phyloP scores from a whole-genome alignment of 176 grass and related monocot genomes.

The Raddia distichophylla region DNA sequence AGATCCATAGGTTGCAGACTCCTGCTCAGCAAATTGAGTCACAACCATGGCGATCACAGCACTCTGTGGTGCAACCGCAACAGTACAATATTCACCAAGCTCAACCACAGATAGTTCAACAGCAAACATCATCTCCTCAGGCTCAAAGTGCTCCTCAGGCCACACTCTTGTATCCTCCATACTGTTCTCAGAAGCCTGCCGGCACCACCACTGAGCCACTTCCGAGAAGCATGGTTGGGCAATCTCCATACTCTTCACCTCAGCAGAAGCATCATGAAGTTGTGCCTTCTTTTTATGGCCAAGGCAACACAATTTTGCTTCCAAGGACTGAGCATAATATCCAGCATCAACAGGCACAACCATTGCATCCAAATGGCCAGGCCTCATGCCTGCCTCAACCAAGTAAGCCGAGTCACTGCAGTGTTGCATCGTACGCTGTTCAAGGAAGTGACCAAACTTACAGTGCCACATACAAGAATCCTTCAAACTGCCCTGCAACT shows the following conservation, averaged over 20 bases:
- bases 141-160: conserved; percentile 65
- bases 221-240: conserved; percentile 50
- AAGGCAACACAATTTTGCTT: conserved; percentile 62
- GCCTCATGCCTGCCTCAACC: conserved; percentile 53
- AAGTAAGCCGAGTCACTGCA: conserved; percentile 60
- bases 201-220: conserved; percentile 62
- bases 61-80: conserved; percentile 47
- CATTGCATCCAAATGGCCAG: conserved; percentile 43
- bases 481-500: conserved; percentile 52
- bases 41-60: conserved; percentile 57
- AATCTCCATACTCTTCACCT: conserved; percentile 57
- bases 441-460: conserved; percentile 61
- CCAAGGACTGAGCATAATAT: conserved; percentile 49
- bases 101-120: conserved; percentile 46
- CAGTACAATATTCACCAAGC: conserved; percentile 62
- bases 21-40: conserved; percentile 52
- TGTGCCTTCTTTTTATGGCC: conserved; percentile 58
- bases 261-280: conserved; percentile 67
- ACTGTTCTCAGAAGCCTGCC: conserved; percentile 62
- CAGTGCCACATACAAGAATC: conserved; percentile 47
- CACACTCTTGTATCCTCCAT: conserved; percentile 68
- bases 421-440: conserved; percentile 61
- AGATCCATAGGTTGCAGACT: conserved; percentile 56
- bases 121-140: conserved; percentile 57
- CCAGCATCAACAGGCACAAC: conserved; percentile 51